Evolutionary conservation across 2,329 filamentous ascomycete genomes (phyloP), one percentile per base, ranked within the genome.

Genomic region (Diaporthe velutina): DNA sequence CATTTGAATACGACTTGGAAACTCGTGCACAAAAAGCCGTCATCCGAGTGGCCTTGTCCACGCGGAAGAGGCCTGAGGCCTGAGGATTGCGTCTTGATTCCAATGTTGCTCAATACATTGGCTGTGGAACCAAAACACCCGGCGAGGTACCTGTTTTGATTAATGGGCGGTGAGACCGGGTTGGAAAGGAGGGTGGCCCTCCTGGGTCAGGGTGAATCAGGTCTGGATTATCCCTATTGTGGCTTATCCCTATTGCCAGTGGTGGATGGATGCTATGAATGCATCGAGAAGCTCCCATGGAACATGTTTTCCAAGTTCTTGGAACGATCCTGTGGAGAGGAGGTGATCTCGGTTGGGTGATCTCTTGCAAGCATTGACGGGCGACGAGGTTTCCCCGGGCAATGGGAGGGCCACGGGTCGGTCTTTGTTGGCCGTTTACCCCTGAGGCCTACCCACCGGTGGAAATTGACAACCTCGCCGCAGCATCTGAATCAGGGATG

Each of bases 401-500:
- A n/a, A 42, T 38, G 58, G n/a, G 38, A 54, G 38, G 72, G 64
- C 64, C 61, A 74, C 33, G 45, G 42, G n/a, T 7, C 50, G 72
- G 72, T 50, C 72, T 42, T 70, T 74, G 72, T 38, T 42, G 55
- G 25, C 55, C 72, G 17, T 25, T 38, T 57, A 61, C 72, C 72
- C 72, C 72, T 70, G 72, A 70, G 72, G 38, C 64, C 48, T 12
- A 70, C 42, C 72, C 61, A 73, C 72, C 54, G 19, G 66, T 70
- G 30, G 52, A 73, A 60, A 70, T 68, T 73, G 72, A 73, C 40
- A 70, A 57, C 52, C 60, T 58, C 52, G 38, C 70, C 55, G 70
- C 70, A 71, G 55, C 55, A 71, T 71, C 55, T 50, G 55, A 52
- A 60, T 61, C 70, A 57, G 52, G 67, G 67, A 58, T 68, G 45